Evolutionary conservation across 805 yeast species (phyloP).

Genomic region (Torulaspora delbrueckii): DNA sequence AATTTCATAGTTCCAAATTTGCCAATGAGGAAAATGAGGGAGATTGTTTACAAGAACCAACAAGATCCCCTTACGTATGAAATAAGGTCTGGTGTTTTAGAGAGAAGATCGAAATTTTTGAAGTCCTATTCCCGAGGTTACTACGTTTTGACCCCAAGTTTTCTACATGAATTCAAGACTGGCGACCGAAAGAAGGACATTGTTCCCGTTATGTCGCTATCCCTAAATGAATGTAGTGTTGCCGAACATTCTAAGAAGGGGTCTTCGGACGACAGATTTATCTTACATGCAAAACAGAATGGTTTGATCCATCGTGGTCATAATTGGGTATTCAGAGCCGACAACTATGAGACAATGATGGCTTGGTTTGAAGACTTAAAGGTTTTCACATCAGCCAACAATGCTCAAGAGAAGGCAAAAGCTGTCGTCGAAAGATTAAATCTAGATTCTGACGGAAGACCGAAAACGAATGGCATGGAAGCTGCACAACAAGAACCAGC

Average conservation of each 20-base stretch:
- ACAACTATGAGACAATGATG: constrained; percentile 71
- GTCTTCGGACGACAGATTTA: constrained; percentile 68
- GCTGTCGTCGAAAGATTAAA: constrained; percentile 34
- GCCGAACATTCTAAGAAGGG: constrained; percentile 78
- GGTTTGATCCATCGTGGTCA: constrained; percentile 77
- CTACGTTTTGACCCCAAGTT: constrained; percentile 86
- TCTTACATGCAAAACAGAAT: constrained; percentile 66
- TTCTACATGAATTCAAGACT: constrained; percentile 84
- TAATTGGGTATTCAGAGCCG: constrained; percentile 94
- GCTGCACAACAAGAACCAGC: constrained; percentile 6
- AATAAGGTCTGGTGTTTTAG: constrained; percentile 74
- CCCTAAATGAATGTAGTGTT: constrained; percentile 73
- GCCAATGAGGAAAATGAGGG: constrained; percentile 57
- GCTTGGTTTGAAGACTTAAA: constrained; percentile 80
- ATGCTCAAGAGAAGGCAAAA: constrained; percentile 55
- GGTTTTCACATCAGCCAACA: constrained; percentile 55
- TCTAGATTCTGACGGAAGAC: constrained; percentile 17
- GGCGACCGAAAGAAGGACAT: constrained; percentile 77
- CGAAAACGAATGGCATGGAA: constrained; percentile 1
- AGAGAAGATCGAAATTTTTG: constrained; percentile 84
- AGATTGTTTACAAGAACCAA: constrained; percentile 62
- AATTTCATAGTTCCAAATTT: constrained; percentile 61
- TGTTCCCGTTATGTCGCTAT: constrained; percentile 74
- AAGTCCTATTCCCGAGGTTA: constrained; percentile 88
- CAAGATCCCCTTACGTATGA: constrained; percentile 63